Evolutionary conservation across 177 flowering plant genomes (phyloP), one percentile per base, ranked within the genome.

Genomic region (Vitis hybrid): DNA sequence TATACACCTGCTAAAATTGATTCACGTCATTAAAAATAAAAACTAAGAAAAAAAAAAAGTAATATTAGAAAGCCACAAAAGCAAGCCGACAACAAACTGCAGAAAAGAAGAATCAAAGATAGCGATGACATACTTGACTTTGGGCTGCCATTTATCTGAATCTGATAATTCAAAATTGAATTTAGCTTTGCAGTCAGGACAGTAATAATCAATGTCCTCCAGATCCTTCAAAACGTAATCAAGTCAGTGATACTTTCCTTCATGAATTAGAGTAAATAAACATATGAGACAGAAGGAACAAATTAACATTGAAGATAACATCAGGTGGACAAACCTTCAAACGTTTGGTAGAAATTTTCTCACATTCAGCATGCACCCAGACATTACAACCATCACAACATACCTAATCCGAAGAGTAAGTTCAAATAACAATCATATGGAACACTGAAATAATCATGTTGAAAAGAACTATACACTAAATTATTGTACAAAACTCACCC

Each of bases 311-410:
- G 60, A 26, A 52, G 10, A 72, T 55, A 11, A 52, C 33, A 10
- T 8, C 3, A 51, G 29, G 20, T 15, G 45, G 48, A 7, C 69
- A 50, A 20, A 87, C 93, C 91, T 86, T 85, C 39, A 84, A 72
- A 71, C 65, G 71, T 31, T 82, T 67, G 51, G 74, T 45, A 48
- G 86, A 79, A 67, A 87, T 82, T 59, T 85, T 77, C 68, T 83
- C 89, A 75, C 93, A 89, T 64, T 84, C 88, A 69, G 91, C 88
- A 79, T 88, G 89, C 67, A 85, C 86, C 90, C 90, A 88, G 63
- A 84, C 86, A 73, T 85, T 77, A 75, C 92, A 88, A 69, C 86
- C 85, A 82, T 85, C 89, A 79, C 92, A 88, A 22, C 87, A 79
- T 33, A 88, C 85, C 90, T 87, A 62, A 56, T 13, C 51, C 74